phyloP scores from a whole-genome alignment of 768 basidiomycete species.

The Lyophyllum shimeji region DNA sequence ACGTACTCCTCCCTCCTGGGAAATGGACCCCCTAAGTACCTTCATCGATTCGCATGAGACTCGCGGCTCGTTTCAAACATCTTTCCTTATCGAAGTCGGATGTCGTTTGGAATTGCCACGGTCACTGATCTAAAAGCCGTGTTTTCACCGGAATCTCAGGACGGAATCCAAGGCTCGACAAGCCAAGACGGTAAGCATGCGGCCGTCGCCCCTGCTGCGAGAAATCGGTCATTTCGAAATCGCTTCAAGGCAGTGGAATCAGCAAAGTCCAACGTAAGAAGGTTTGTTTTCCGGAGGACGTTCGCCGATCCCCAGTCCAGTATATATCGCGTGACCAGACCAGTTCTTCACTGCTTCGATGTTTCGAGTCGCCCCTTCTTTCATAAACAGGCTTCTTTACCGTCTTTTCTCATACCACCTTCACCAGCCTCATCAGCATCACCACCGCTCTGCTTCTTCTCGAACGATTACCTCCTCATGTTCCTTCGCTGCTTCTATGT shows the following conservation, averaged over 20 bases:
- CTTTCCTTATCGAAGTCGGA: background rate
- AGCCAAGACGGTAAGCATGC: too few species aligned
- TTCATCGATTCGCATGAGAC: background rate
- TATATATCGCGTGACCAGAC: background rate
- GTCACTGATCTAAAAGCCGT: background rate
- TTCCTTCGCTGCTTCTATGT: constrained; percentile 5
- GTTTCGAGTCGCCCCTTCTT: constrained; percentile 6
- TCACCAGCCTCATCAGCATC: background rate
- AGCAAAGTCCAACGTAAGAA: too few species aligned
- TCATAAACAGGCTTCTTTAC: background rate
- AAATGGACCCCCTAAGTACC: background rate
- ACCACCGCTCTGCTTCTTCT: too few species aligned
- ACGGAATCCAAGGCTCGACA: too few species aligned
- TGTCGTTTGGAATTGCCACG: background rate
- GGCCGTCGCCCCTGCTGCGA: too few species aligned
- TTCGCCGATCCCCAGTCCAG: background rate
- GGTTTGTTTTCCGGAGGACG: background rate
- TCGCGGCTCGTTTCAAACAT: background rate
- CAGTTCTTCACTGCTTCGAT: constrained; percentile 2
- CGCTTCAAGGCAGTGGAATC: too few species aligned
- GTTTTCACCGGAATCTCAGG: too few species aligned
- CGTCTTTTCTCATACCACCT: background rate
- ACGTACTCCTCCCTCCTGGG: background rate
- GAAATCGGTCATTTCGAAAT: too few species aligned
- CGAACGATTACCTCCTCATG: too few species aligned